Evolutionary conservation across 805 yeast species (phyloP).

Genomic region (Nakazawaea holstii): DNA sequence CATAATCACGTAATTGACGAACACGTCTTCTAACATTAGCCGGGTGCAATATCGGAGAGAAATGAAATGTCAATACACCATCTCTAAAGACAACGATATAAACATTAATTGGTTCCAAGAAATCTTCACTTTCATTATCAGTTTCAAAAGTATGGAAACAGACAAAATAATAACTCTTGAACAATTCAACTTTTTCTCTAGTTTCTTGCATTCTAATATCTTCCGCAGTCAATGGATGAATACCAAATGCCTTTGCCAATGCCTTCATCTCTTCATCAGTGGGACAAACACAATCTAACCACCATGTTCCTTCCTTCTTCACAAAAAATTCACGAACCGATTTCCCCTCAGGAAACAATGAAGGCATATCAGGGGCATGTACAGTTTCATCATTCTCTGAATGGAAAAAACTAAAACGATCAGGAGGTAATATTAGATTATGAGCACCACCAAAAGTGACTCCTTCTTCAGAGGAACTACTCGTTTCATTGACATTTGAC

Average conservation of each 20-base stretch:
- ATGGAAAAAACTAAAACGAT: constrained; percentile 78
- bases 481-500: constrained; percentile 18
- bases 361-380: constrained; percentile 83
- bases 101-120: constrained; percentile 73
- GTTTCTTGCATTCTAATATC: constrained; percentile 96
- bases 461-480: constrained; percentile 16
- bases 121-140: constrained; percentile 76
- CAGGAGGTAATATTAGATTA: constrained; percentile 40
- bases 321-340: constrained; percentile 66
- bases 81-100: constrained; percentile 68
- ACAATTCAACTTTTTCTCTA: constrained; percentile 94
- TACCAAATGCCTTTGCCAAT: constrained; percentile 88
- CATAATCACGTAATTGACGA: constrained; percentile 71
- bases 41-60: constrained; percentile 61
- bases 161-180: constrained; percentile 85
- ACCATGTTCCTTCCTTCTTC: constrained; percentile 80
- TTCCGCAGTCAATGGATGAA: constrained; percentile 96
- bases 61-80: constrained; percentile 67
- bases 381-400: constrained; percentile 81
- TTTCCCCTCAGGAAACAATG: constrained; percentile 61
- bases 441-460: constrained; percentile 30
- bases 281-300: constrained; percentile 93
- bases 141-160: constrained; percentile 96
- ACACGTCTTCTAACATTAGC: constrained; percentile 81
- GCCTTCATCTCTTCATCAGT: constrained; percentile 93